Base-by-base conservation (phyloP, 495 filamentous ascomycete species). In the Xanthoparmelia taractica region DNA sequence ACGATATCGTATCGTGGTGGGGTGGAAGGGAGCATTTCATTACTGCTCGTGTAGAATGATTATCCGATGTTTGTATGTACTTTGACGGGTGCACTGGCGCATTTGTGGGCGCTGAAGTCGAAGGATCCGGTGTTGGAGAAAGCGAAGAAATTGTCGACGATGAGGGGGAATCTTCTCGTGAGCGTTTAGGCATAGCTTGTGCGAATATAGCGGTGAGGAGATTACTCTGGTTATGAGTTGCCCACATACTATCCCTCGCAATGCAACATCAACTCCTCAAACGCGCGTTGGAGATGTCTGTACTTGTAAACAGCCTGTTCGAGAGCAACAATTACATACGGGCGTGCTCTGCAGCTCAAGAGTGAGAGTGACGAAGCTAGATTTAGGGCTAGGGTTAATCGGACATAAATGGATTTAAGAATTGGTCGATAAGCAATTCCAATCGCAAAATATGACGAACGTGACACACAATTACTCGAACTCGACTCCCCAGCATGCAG, bases 11-110 rank as follows among this genome's bases (percentile, higher is more conserved):
- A 60, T 87, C 82, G 63, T 78, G 77, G 72, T 96, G 92, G 6
- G 88, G 88, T 48, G 91, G 90, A 23, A 96, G 81, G 18, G 84
- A 85, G 76, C 92, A 96, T 72, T 76, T 82, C 85, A 92, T 91
- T 69, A 67, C 72, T 56, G 20, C 66, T 59, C 41, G 62, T 29
- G 56, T 43, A 17, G 58, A 20, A 34, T 13, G 27, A 4, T 65
- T 58, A 31, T 54, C 58, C n/a, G 59, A 68, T 38, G 59, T 59
- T 17, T 73, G 71, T 60, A 63, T 55, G 63, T 71, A 73, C 59
- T 73, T 73, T 13, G 66, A 50, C 12, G 67, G 57, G 23, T 69
- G 67, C 8, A 47, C 59, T 8, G 63, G 40, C 29, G 29, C 56
- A 59, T 61, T 60, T n/a, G 65, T 43, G 11, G 66, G 71, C 37